Conservation (phyloP, 306 rosid genomes). For the Cicer pinnatifidum region DNA sequence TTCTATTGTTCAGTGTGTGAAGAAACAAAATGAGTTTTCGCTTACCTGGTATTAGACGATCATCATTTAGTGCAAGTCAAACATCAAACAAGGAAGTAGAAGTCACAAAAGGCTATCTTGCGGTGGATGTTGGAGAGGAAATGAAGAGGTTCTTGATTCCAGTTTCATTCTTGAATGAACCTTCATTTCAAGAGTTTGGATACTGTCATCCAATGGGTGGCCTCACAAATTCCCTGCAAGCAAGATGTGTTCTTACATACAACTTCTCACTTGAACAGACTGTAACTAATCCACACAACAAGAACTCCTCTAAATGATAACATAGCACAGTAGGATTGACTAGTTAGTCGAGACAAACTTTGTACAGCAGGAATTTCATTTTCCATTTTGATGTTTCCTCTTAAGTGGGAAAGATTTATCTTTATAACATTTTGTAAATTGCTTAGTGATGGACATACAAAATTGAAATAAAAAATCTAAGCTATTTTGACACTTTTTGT, state of each 20-base stretch:
- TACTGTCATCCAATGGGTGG: constrained; percentile 61
- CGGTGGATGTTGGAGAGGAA: constrained; percentile 60
- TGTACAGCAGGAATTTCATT: constrained; percentile 7
- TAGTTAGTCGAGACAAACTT: constrained; percentile 26
- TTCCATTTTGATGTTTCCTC: constrained; percentile 12
- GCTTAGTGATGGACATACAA: too few species aligned
- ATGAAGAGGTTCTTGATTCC: constrained; percentile 56
- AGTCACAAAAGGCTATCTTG: constrained; percentile 56
- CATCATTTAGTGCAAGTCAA: constrained; percentile 39
- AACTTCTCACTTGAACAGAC: constrained; percentile 39
- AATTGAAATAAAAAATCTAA: too few species aligned
- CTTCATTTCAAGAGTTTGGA: constrained; percentile 57
- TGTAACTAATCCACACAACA: constrained; percentile 12
- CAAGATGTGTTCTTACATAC: constrained; percentile 49
- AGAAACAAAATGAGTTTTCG: constrained; percentile 49
- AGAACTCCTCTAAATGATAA: neutral
- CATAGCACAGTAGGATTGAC: constrained; percentile 4
- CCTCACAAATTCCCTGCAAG: constrained; percentile 56
- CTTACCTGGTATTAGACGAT: constrained; percentile 38
- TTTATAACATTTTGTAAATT: too few species aligned
- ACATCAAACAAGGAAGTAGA: constrained; percentile 22
- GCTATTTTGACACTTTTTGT: too few species aligned
- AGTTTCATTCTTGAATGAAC: constrained; percentile 47
- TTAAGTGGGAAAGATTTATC: neutral
- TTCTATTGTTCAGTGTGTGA: neutral